Percentiles rank a stretch among this genome's conserved stretches.
phyloP scores from a whole-genome alignment of 768 basidiomycete species.

The Suillus spraguei region DNA sequence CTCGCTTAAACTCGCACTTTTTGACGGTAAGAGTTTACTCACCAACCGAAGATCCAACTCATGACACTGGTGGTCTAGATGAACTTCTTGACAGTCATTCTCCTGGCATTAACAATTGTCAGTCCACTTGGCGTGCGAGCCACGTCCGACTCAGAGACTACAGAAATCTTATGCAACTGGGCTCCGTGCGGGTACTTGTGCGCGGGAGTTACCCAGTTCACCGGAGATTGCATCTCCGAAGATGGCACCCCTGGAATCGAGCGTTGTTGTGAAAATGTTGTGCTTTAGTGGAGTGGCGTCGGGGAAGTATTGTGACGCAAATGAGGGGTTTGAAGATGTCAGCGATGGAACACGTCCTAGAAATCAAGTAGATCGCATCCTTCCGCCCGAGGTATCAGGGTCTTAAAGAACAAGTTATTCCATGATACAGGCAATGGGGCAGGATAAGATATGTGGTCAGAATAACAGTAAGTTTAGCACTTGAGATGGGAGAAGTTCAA shows the following conservation, averaged over 20 bases:
- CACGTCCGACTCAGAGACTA: too few relatives aligned
- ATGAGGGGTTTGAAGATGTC: not conserved
- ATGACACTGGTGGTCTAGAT: slow-evolving; percentile 1
- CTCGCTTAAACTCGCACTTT: not conserved
- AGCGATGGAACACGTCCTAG: not conserved
- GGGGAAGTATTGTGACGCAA: not conserved
- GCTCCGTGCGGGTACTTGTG: slow-evolving; percentile 9
- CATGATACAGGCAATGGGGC: slow-evolving; percentile 29
- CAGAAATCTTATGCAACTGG: slow-evolving; percentile 11
- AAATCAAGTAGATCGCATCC: not conserved
- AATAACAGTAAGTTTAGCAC: slow-evolving; percentile 17
- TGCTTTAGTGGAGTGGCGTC: not conserved
- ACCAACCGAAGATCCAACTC: too few relatives aligned
- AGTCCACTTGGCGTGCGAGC: not conserved
- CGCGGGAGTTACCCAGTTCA: not conserved
- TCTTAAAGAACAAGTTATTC: slow-evolving; percentile 11
- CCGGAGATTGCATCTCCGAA: not conserved
- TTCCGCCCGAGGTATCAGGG: not conserved
- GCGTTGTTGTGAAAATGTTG: not conserved
- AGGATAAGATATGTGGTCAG: slow-evolving; percentile 29
- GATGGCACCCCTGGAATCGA: not conserved
- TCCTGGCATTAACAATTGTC: not conserved
- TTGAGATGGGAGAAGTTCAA: not conserved
- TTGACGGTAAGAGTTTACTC: not conserved
- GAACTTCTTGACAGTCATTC: not conserved